A percentile compares a stretch with the other conserved stretches of the same genome.
phyloP scores from a whole-genome alignment of 345 rosid species.

The Citrus reticulata region DNA sequence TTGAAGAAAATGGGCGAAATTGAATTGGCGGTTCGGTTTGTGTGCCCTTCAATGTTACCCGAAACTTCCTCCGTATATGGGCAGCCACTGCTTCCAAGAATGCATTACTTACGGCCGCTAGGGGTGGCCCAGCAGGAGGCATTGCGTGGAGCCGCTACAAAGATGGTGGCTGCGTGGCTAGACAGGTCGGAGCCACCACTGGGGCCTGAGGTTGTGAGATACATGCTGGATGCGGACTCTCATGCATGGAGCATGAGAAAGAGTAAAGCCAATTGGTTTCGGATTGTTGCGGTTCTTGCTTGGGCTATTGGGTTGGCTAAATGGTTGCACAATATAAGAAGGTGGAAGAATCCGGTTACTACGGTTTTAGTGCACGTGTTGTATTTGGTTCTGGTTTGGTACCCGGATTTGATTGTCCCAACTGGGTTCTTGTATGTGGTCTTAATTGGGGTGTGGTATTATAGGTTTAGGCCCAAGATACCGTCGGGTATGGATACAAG shows the following conservation, averaged over 20 bases:
- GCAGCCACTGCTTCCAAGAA: slow-evolving; percentile 81
- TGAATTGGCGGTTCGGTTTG: slow-evolving; percentile 83
- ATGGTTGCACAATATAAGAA: slow-evolving; percentile 73
- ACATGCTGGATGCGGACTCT: slow-evolving; percentile 95
- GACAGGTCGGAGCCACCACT: slow-evolving; percentile 82
- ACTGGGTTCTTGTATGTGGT: slow-evolving; percentile 80
- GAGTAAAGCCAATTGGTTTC: slow-evolving; percentile 92
- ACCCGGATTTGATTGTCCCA: slow-evolving; percentile 86
- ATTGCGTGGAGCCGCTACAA: slow-evolving; percentile 82
- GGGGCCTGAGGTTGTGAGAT: slow-evolving; percentile 82
- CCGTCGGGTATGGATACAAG: slow-evolving; percentile 94
- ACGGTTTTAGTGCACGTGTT: slow-evolving; percentile 78
- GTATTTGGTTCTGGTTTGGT: slow-evolving; percentile 93
- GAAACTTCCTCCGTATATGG: slow-evolving; percentile 76
- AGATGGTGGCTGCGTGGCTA: slow-evolving; percentile 87
- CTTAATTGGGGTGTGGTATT: slow-evolving; percentile 90
- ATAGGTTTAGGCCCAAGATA: slow-evolving; percentile 76
- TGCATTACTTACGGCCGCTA: slow-evolving; percentile 93
- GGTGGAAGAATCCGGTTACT: slow-evolving; percentile 89
- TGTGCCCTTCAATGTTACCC: slow-evolving; percentile 72
- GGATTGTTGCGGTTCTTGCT: slow-evolving; percentile 85
- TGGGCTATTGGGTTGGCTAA: slow-evolving; percentile 93
- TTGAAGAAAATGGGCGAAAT: slow-evolving; percentile 98
- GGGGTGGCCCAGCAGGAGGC: slow-evolving; percentile 97
- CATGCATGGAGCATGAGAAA: slow-evolving; percentile 98